phyloP scores from a whole-genome alignment of 306 rosid genomes.

The Sicyos edulis region DNA sequence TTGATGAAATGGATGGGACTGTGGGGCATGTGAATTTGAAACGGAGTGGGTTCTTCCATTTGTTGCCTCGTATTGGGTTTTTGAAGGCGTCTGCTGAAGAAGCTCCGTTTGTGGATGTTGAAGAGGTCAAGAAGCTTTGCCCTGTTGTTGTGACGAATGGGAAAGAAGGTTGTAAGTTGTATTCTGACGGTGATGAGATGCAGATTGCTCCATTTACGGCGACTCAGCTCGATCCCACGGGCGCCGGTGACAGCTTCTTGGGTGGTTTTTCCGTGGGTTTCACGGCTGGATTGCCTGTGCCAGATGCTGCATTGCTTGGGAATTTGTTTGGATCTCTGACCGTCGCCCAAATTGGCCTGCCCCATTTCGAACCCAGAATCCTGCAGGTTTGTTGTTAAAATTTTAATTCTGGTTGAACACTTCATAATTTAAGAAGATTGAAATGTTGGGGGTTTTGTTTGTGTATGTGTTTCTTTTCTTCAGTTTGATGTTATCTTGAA shows the following conservation, averaged over 20 bases:
- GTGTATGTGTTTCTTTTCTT: neutral
- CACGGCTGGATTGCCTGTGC: slow-evolving; percentile 54
- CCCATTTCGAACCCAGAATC: slow-evolving; percentile 44
- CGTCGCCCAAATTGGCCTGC: slow-evolving; percentile 71
- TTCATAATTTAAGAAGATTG: neutral
- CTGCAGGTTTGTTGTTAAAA: slow-evolving; percentile 51
- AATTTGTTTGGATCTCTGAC: slow-evolving; percentile 84
- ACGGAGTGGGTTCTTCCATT: slow-evolving; percentile 65
- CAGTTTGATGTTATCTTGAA: neutral
- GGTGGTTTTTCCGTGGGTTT: slow-evolving; percentile 79
- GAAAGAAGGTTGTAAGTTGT: slow-evolving; percentile 64
- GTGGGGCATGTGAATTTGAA: slow-evolving; percentile 61
- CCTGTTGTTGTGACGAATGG: slow-evolving; percentile 85
- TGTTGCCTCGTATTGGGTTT: slow-evolving; percentile 58
- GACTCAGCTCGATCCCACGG: slow-evolving; percentile 81
- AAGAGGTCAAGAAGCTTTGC: slow-evolving; percentile 62
- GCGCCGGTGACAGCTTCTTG: slow-evolving; percentile 87
- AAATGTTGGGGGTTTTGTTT: neutral
- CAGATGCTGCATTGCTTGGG: slow-evolving; percentile 85
- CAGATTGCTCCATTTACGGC: slow-evolving; percentile 51
- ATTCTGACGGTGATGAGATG: slow-evolving; percentile 40
- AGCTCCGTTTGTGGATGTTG: slow-evolving; percentile 53
- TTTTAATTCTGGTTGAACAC: neutral
- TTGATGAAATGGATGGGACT: slow-evolving; percentile 57
- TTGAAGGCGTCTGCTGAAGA: slow-evolving; percentile 83